Conservation (phyloP, 2,329 filamentous ascomycete genomes). For the Aspergillus sp. region DNA sequence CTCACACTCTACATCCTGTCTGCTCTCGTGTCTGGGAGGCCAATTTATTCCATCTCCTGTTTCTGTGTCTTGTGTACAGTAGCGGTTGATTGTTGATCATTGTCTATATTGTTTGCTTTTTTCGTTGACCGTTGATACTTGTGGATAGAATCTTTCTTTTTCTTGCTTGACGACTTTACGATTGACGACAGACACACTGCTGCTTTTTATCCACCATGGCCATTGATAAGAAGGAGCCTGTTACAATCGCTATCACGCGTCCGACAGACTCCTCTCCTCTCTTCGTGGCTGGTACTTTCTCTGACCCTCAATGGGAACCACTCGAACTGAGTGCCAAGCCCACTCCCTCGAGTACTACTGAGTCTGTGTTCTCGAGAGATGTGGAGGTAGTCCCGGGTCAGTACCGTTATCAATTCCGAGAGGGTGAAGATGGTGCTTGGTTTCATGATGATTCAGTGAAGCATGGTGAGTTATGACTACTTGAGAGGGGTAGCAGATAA, state of each 20-base stretch:
- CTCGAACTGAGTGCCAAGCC: constrained; percentile 18
- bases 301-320: constrained; percentile 21
- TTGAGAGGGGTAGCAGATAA: background rate
- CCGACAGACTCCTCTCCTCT: constrained; percentile 16
- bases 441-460: constrained; percentile 19
- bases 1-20: too few relatives aligned
- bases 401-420: constrained; percentile 21
- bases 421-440: constrained; percentile 17
- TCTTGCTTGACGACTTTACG: background rate
- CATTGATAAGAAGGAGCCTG: constrained; percentile 10
- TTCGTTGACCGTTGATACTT: too few relatives aligned
- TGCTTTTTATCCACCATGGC: constrained; percentile 1
- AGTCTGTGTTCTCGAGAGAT: constrained; percentile 15
- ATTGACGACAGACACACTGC: background rate
- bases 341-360: constrained; percentile 8
- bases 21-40: too few relatives aligned
- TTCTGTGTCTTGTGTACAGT: too few relatives aligned
- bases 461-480: constrained; percentile 13
- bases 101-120: too few relatives aligned
- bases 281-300: constrained; percentile 21
- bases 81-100: too few relatives aligned
- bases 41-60: too few relatives aligned
- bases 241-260: constrained; percentile 22
- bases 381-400: constrained; percentile 14
- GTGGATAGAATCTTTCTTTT: too few relatives aligned